phyloP scores from a whole-genome alignment of 306 rosid genomes.

The Lathyrus sativus region DNA sequence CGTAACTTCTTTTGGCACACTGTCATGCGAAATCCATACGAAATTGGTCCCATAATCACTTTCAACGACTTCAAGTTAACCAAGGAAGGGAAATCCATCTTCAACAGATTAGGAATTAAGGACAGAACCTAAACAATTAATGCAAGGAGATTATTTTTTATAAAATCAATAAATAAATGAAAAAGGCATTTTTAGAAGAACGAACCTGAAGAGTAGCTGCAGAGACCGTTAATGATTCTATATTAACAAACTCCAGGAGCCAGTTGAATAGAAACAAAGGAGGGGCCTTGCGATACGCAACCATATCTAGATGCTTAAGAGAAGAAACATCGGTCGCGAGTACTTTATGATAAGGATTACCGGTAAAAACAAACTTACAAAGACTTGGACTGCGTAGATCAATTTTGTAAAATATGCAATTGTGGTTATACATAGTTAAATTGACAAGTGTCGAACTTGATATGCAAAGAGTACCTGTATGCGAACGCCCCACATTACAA shows the following conservation, averaged over 20 bases:
- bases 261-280: neutral
- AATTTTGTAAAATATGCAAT: neutral
- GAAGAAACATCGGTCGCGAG: conserved; percentile 21
- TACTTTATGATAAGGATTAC: conserved; percentile 5
- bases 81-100: too few species aligned
- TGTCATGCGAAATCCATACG: too few species aligned
- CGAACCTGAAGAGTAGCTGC: too few species aligned
- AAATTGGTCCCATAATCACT: too few species aligned
- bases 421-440: conserved; percentile 2
- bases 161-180: too few species aligned
- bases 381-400: conserved; percentile 24
- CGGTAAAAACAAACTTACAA: neutral
- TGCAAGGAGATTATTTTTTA: too few species aligned
- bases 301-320: conserved; percentile 13
- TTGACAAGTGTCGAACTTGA: neutral
- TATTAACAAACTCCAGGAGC: conserved; percentile 17
- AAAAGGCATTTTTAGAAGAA: too few species aligned
- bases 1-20: too few species aligned
- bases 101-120: too few species aligned
- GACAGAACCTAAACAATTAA: too few species aligned
- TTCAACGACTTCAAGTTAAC: too few species aligned
- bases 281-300: too few species aligned
- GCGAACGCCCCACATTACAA: neutral
- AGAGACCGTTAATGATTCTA: neutral
- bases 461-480: conserved; percentile 12